Conservation (phyloP, 768 basidiomycete genomes). For the Mycena olivaceomarginata region DNA sequence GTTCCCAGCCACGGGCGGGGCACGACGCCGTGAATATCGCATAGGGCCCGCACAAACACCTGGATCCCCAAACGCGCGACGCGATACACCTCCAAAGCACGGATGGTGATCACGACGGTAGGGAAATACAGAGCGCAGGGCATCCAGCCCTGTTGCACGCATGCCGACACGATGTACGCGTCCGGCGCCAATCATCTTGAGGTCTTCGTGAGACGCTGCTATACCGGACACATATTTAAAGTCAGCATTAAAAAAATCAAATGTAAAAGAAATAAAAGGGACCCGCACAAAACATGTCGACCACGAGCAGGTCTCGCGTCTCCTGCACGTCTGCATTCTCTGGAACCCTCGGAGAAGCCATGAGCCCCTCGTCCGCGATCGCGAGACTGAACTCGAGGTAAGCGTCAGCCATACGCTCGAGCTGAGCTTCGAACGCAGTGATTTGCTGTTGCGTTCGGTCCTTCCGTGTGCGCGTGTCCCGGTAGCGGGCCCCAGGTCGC, state of each 20-base stretch:
- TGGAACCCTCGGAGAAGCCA: not conserved
- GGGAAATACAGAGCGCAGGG: slow-evolving; percentile 35
- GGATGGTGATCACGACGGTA: slow-evolving; percentile 26
- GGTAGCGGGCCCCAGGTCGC: not conserved
- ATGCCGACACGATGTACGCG: not conserved
- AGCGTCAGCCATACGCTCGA: not conserved
- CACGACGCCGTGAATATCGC: slow-evolving; percentile 29
- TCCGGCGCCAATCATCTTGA: not conserved
- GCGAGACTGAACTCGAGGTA: not conserved
- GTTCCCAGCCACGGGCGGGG: too few relatives aligned
- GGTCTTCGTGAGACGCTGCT: not conserved
- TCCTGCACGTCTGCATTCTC: not conserved
- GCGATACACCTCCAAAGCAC: slow-evolving; percentile 31
- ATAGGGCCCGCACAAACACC: slow-evolving; percentile 44
- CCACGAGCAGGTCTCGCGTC: not conserved
- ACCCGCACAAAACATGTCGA: slow-evolving; percentile 2
- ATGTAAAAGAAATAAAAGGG: not conserved
- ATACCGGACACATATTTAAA: not conserved
- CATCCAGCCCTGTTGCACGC: slow-evolving; percentile 25
- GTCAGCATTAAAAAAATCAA: not conserved
- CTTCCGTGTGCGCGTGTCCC: not conserved
- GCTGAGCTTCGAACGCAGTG: not conserved
- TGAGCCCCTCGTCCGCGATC: not conserved
- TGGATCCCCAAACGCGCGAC: slow-evolving; percentile 44
- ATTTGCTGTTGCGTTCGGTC: not conserved